phyloP scores from a whole-genome alignment of 73 alveolate genomes.

The Tetrahymena malaccensis region DNA sequence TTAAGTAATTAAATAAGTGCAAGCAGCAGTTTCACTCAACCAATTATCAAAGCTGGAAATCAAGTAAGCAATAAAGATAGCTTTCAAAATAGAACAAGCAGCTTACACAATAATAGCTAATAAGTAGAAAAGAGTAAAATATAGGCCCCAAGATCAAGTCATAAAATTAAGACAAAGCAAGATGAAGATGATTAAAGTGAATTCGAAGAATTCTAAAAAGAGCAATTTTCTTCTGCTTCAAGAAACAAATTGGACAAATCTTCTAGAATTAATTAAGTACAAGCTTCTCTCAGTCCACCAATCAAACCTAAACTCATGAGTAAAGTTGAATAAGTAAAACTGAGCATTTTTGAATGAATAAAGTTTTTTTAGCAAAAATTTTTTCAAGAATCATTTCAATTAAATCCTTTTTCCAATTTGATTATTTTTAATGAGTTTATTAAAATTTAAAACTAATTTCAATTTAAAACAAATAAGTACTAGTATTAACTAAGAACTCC shows the following conservation, averaged over 20 bases:
- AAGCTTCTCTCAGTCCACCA: not conserved
- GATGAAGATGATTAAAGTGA: not conserved
- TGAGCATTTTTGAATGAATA: too few species aligned
- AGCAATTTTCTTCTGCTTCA: not conserved
- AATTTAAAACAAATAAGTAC: not conserved
- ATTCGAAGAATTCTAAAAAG: not conserved
- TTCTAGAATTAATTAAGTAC: not conserved
- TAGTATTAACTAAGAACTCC: not conserved
- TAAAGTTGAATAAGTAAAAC: not conserved
- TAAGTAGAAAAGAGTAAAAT: not conserved
- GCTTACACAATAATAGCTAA: not conserved
- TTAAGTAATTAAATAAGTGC: not conserved
- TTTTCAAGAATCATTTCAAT: too few species aligned
- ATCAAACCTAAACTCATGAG: not conserved
- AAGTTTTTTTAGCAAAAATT: too few species aligned
- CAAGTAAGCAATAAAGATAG: not conserved
- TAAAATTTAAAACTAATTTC: too few species aligned
- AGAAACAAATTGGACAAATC: not conserved
- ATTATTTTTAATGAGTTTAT: too few species aligned
- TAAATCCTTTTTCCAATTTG: too few species aligned
- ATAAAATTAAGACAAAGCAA: not conserved
- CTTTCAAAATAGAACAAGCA: not conserved
- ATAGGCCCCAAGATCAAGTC: not conserved
- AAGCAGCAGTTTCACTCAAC: not conserved
- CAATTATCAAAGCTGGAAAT: not conserved